Base-by-base conservation (phyloP, 345 rosid species). In the Eutrema yunnanense region DNA sequence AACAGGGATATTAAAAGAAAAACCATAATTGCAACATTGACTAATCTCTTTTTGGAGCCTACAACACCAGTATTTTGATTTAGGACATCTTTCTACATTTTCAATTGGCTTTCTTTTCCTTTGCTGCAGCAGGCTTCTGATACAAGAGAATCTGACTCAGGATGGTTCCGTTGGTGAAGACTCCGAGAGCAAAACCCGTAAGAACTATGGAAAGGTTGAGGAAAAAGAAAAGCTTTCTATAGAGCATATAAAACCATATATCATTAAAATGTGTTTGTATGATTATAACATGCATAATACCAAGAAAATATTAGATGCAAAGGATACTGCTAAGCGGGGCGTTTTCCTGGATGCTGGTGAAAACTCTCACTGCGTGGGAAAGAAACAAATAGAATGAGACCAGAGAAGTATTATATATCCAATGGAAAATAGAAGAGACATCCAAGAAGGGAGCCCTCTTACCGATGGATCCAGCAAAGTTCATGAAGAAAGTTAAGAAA, bases 311-410 rank as follows among this genome's bases (percentile, higher is more conserved):
- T 43, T 51, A 37, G 50, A 37, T 44, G 65, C 71, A 3, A 84
- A 86, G 90, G 84, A 86, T 93, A 93, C 98, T 92, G 73, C 86
- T 91, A 54, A 71, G 6, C 37, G 97, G 97, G 13, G 98, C 97
- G 60, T 88, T 87, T 76, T 91, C 98, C 79, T 94, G 98, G 78
- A 91, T 40, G 82, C 97, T 85, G 59, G 98, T 94, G 79, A 94
- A 94, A 46, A 94, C 93, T 75, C 97, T 84, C 67, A 88, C 96
- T 94, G 90, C 79, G 62, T 69, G 46, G 64, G 41, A 80, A 41
- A 42, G 68, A 59, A 42, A 32, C 4, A 52, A 54, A 30, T 13
- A 50, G 29, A 19, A 12, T 14, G 50, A 62, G 34, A 40, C 1
- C 26, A 52, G 36, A 41, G 6, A 33, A 6, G 33, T 57, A 29